These are phyloP conservation scores for Choiromyces venosus DNA, from an alignment of 495 filamentous ascomycete genomes.

Conservation along the genomic window DNA sequence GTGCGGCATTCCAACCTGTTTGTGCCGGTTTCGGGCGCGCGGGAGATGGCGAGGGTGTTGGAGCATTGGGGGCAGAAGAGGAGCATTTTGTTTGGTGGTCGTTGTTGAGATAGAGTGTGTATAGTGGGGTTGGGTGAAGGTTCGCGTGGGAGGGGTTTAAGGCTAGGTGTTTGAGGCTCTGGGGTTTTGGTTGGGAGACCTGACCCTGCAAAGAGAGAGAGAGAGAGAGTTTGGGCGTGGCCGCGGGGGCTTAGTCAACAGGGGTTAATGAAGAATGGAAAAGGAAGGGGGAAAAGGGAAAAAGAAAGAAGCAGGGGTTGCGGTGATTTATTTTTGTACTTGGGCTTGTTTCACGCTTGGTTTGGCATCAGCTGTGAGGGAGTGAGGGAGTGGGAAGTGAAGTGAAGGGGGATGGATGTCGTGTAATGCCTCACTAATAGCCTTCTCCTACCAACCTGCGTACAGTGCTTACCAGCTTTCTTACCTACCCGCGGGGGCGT, in stretches of 20 bases:
- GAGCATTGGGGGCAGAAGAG: conserved; percentile 88
- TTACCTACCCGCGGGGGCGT: too few relatives aligned
- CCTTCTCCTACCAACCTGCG: neutral
- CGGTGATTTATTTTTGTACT: neutral
- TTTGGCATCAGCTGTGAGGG: too few relatives aligned
- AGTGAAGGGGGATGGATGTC: too few relatives aligned
- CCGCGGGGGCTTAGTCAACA: neutral
- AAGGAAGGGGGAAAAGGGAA: neutral
- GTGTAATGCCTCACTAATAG: neutral
- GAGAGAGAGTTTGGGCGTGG: neutral
- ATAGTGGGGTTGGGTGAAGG: neutral
- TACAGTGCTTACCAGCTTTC: too few relatives aligned
- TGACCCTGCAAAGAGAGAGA: too few relatives aligned
- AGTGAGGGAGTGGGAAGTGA: too few relatives aligned
- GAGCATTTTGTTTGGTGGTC: conserved; percentile 51
- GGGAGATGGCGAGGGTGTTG: conserved; percentile 74
- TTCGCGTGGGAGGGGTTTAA: too few relatives aligned
- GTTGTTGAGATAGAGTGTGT: neutral
- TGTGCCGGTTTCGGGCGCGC: conserved; percentile 53
- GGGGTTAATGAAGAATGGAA: neutral
- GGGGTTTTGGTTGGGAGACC: neutral
- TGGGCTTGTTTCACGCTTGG: neutral
- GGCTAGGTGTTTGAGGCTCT: neutral
- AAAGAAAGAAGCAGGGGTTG: neutral
- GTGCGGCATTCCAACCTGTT: conserved; percentile 88